Evolutionary conservation across 164 flowering plant genomes (phyloP).

Genomic region (Stephania yunnanensis): DNA sequence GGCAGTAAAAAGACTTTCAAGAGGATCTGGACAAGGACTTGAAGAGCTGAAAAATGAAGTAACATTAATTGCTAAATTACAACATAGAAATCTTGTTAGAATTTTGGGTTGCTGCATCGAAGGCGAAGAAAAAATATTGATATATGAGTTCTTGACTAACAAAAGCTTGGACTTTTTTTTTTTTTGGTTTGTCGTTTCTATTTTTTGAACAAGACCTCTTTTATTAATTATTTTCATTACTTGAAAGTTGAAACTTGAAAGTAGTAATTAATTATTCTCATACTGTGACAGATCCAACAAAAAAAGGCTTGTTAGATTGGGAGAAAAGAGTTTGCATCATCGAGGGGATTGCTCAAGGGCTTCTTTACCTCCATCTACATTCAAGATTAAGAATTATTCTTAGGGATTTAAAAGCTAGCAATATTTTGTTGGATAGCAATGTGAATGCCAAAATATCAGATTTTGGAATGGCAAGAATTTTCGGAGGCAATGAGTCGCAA

Average conservation of each 20-base stretch:
- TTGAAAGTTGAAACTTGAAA: no score
- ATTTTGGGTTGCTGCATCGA: slow-evolving; percentile 12
- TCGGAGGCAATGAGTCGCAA: slow-evolving; percentile 6
- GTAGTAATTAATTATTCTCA: neutral
- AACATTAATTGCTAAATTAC: slow-evolving; percentile 6
- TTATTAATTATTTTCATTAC: no score
- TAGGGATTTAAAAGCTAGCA: slow-evolving; percentile 12
- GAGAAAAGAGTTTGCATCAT: neutral
- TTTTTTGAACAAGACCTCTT: no score
- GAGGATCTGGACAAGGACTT: slow-evolving; percentile 6
- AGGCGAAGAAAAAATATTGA: neutral
- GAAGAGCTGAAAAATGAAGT: slow-evolving; percentile 10
- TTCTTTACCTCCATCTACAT: slow-evolving; percentile 10
- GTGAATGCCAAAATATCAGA: slow-evolving; percentile 2
- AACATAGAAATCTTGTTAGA: slow-evolving; percentile 11
- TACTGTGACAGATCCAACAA: neutral
- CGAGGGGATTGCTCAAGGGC: slow-evolving; percentile 3
- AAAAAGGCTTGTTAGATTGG: neutral
- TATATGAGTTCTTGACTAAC: neutral
- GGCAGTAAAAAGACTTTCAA: neutral
- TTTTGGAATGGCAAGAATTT: slow-evolving; percentile 5
- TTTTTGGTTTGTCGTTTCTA: neutral
- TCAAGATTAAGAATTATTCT: slow-evolving; percentile 13
- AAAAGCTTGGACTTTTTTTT: neutral
- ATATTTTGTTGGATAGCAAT: slow-evolving; percentile 7